Base-by-base conservation (phyloP, 805 yeast species). In the Pichia californica region DNA sequence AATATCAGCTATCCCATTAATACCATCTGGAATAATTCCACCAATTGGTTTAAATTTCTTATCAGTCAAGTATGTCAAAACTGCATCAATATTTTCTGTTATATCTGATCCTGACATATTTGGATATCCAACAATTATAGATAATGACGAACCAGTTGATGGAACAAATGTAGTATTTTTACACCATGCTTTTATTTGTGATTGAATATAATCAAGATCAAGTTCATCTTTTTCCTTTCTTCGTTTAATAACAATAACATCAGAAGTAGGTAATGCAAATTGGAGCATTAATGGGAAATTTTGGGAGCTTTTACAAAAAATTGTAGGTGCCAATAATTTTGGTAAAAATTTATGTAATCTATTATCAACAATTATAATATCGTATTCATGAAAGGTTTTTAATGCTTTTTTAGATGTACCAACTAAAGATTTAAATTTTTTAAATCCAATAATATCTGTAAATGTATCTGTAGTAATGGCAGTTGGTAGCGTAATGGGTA, bases 241-340 rank as follows among this genome's bases (percentile, higher is more conserved):
- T 59, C 64, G 19, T 19, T 48, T 49, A 1, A 53, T 55, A 32
- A 63, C 48, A 35, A 52, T 42, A 6, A 64, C 64, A 25, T 66
- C 67, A 1, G 63, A 56, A 15, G 56, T 49, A 7, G 73, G 67
- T 48, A 53, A 57, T 4, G 76, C 77, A 80, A 83, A 73, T 54
- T 80, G 82, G 4, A 85, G 58, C 70, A 82, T 75, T 50, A 71
- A 74, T 2, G 95, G 95, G 15, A 81, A 66, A 52, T 78, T 81
- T 52, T 77, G 81, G 48, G 77, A 77, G 45, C 76, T 79, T 43
- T 71, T 72, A 62, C 77, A 83, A 55, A 84, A 83, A 43, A 68
- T 72, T 3, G 64, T 52, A 6, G 71, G 68, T 1, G 85, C 84
- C 29, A 86, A 61, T 0, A 82, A 59, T 2, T 64, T 63, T 0